Evolutionary conservation across 371 early-diverging fungal genomes (phyloP), one percentile per base, ranked within the genome.

Genomic region (Smittium culicis): DNA sequence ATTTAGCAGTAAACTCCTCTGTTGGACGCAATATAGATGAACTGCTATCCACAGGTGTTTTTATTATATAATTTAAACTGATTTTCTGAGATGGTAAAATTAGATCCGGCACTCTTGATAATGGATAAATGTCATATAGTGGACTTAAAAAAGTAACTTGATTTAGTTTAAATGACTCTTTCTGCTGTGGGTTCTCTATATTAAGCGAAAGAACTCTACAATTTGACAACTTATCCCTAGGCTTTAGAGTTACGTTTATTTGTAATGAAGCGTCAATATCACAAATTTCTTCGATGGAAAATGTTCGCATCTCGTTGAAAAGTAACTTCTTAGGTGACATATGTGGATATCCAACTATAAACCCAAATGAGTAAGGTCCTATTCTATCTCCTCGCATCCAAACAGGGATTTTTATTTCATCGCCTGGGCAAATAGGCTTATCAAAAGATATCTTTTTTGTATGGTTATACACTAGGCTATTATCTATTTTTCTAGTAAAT

Each of bases 211-310:
- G 79, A 30, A 93, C 84, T 66, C 88, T 91, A 69, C 91, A 91
- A 69, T 85, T 82, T 2, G 89, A 78, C 5, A 77, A 75, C 25
- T 79, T 79, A 17, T 85, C 78, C 65, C 92, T 90, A 0, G 90
- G 90, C n/a, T 94, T 79, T 1, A 95, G 91, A 72, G 93, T 93
- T 0, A 93, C 92, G 70, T 92, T 93, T 74, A 96, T 88, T 64
- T 90, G 85, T 30, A 96, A 79, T 0, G 93, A 92, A 2, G 94
- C 91, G 29, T 83, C 69, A 0, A 96, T 93, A 2, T 71, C 35
- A 35, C 71, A 63, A 32, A 73, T 71, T 1, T 72, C 32, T 24
- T 72, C 76, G n/a, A 72, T 70, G 30, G 30, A 45, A 11, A 75
- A 72, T 25, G 77, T 66, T n/a, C 76, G 75, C 73, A 76, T 69